These are phyloP conservation scores for Boletus subcaerulescens DNA, from an alignment of 768 basidiomycete species.

Conservation along the genomic window DNA sequence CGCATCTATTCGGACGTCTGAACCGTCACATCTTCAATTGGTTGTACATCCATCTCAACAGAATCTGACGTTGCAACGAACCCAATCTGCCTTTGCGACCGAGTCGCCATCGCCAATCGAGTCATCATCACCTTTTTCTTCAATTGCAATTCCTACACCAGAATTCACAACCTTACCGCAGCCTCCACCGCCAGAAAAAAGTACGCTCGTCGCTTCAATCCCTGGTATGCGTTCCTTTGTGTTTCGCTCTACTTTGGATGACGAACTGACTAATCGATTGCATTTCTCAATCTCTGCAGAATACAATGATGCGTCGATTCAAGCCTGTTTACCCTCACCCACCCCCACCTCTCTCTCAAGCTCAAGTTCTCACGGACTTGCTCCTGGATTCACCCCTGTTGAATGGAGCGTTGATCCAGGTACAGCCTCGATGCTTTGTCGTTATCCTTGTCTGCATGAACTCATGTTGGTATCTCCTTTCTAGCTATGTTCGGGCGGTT, in stretches of 20 bases:
- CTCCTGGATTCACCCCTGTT: slow-evolving; percentile 1
- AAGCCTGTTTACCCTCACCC: slow-evolving; percentile 3
- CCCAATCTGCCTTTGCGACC: neutral
- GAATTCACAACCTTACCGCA: neutral
- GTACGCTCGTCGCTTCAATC: neutral
- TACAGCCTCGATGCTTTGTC: neutral
- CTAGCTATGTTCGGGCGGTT: neutral
- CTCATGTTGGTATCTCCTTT: neutral
- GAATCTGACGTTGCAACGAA: neutral
- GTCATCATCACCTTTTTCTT: neutral
- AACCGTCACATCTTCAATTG: neutral
- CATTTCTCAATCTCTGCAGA: slow-evolving; percentile 3
- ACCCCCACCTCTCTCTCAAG: neutral
- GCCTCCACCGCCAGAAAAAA: neutral
- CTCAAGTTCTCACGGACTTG: neutral
- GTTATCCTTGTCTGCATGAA: neutral
- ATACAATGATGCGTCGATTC: slow-evolving; percentile 10
- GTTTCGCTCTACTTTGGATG: neutral
- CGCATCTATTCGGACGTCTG: neutral
- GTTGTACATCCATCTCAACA: neutral
- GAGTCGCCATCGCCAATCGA: neutral
- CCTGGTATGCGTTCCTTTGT: neutral
- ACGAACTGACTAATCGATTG: neutral
- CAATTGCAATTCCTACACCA: neutral
- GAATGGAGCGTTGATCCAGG: slow-evolving; percentile 12